These are phyloP conservation scores for Quercus robur DNA, from an alignment of 306 rosid genomes.

Conservation along the genomic window DNA sequence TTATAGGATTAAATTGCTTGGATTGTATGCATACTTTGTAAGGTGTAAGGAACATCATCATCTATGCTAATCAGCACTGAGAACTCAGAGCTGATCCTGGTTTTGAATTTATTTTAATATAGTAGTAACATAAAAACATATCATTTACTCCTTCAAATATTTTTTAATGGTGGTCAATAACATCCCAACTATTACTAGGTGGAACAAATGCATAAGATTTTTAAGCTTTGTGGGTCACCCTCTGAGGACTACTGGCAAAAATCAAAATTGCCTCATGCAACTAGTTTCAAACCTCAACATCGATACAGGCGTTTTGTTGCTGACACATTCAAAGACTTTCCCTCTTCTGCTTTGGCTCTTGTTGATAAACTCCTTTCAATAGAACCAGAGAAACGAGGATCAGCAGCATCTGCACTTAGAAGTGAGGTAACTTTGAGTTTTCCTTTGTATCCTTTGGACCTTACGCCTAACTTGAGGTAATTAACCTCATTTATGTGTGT, in stretches of 20 bases:
- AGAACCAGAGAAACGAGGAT: conserved; percentile 69
- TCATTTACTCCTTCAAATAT: background rate
- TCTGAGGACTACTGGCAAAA: conserved; percentile 76
- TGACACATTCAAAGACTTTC: conserved; percentile 55
- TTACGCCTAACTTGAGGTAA: background rate
- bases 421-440: conserved; percentile 51
- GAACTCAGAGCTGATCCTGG: background rate
- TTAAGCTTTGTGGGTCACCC: conserved; percentile 94
- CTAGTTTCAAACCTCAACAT: conserved; percentile 87
- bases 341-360: conserved; percentile 66
- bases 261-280: conserved; percentile 76
- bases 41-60: background rate
- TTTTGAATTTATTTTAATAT: background rate
- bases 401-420: conserved; percentile 60
- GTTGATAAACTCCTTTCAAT: conserved; percentile 68
- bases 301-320: conserved; percentile 56
- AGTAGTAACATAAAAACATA: background rate
- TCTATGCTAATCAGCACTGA: background rate
- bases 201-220: conserved; percentile 95
- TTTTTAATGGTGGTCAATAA: background rate
- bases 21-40: background rate
- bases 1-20: background rate
- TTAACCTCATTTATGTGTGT: background rate
- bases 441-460: background rate
- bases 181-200: conserved; percentile 44